Base-by-base conservation (phyloP, 495 filamentous ascomycete species). In the Letharia lupina region DNA sequence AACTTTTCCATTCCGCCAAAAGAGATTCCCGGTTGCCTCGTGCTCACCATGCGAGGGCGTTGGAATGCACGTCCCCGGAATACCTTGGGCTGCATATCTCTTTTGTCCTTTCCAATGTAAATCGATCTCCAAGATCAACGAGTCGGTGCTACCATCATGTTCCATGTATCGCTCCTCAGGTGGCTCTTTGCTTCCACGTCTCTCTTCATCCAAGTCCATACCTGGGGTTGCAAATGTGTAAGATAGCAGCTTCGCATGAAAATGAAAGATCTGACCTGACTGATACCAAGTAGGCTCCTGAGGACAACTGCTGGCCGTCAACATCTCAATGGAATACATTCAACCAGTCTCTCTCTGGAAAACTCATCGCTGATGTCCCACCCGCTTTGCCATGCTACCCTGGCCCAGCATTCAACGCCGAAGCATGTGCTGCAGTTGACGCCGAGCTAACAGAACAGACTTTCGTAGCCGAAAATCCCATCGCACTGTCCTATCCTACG, bases 321-420 rank as follows among this genome's bases (percentile, higher is more conserved):
- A 40, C 47, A 0, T 23, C 47, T 0, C 59, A 70, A 23, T 85
- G 82, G 82, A 67, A 70, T 23, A 33, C 67, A 0, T 68, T 85
- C 40, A 84, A 83, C 68, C 57, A 31, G 0, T 74, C 80, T 0
- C 70, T 83, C 15, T 71, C 74, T 23, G 85, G 85, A 50, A 76
- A 79, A 64, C 75, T 89, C 44, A 75, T 86, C 65, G 72, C 70
- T 28, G 80, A 80, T 37, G 47, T 74, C 62, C 83, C 86, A 60
- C 76, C 82, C 23, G 86, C 78, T 67, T 78, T 78, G 64, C 73
- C 82, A 60, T 89, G 86, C 71, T 85, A 88, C 71, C 71, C 73
- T 10, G 75, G 73, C 2, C 67, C 73, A 31, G 54, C 56, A 33
- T 69, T 74, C 20, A 67, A 78, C 61, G 65, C 68, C 28, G 60